Evolutionary conservation across 345 rosid genomes (phyloP).

Genomic region (Populus ilicifolia): DNA sequence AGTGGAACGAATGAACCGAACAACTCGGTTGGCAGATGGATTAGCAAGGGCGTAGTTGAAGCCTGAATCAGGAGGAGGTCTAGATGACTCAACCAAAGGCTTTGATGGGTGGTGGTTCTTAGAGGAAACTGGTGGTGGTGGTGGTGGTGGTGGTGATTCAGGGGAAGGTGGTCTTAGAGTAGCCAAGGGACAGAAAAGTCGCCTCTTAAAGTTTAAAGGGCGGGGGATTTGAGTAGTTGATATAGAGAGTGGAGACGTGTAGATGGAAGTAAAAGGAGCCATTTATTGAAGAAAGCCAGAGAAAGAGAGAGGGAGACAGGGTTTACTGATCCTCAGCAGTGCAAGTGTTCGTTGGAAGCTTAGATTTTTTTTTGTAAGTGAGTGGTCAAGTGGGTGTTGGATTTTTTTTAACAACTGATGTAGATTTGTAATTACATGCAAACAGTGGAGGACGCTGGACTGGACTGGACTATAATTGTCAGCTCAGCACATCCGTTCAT

Average conservation of each 20-base stretch:
- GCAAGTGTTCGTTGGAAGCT: too few relatives aligned
- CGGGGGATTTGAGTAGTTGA: constrained; percentile 18
- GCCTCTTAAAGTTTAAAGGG: constrained; percentile 23
- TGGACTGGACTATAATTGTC: too few relatives aligned
- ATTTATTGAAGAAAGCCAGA: constrained; percentile 13
- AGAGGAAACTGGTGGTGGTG: constrained; percentile 23
- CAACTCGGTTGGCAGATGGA: constrained; percentile 31
- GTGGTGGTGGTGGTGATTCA: constrained; percentile 34
- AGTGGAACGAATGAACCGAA: constrained; percentile 50
- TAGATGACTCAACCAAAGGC: constrained; percentile 29
- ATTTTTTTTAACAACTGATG: too few relatives aligned
- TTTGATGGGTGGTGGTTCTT: constrained; percentile 20
- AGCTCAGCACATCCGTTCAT: too few relatives aligned
- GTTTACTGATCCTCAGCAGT: not conserved
- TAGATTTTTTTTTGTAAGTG: too few relatives aligned
- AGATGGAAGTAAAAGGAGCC: constrained; percentile 50
- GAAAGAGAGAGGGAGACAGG: not conserved
- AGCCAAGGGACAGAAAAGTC: constrained; percentile 24
- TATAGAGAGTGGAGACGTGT: constrained; percentile 37
- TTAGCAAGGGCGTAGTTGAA: constrained; percentile 35
- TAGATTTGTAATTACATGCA: too few relatives aligned
- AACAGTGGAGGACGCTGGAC: too few relatives aligned
- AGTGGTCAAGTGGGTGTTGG: too few relatives aligned
- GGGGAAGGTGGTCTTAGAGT: constrained; percentile 43
- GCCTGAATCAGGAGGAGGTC: constrained; percentile 30